Percentiles rank a stretch among this genome's conserved stretches.
These are phyloP conservation scores for Cladosporium austrohemisphaericum DNA, from an alignment of 2,329 filamentous ascomycete species.

Conservation along the genomic window DNA sequence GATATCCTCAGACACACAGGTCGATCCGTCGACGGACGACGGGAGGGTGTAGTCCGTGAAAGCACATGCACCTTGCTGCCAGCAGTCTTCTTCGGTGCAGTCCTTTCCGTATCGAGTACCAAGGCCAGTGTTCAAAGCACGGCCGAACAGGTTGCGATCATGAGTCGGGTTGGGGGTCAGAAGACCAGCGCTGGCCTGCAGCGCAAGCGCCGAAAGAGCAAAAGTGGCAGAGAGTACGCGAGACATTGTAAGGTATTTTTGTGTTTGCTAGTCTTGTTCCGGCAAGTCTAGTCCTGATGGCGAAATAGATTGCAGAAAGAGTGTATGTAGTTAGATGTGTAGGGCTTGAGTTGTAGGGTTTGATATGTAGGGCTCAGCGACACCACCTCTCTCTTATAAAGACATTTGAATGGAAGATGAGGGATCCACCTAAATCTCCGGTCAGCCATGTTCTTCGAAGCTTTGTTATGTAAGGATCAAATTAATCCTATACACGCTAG, in stretches of 20 bases:
- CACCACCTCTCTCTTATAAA: background rate
- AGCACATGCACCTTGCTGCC: slow-evolving; percentile 16
- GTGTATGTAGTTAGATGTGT: background rate
- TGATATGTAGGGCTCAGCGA: background rate
- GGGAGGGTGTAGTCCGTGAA: slow-evolving; percentile 11
- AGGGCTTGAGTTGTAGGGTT: background rate
- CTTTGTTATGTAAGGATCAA: background rate
- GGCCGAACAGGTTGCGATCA: slow-evolving; percentile 12
- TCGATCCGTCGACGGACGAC: slow-evolving; percentile 12
- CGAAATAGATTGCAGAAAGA: background rate
- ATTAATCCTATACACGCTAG: background rate
- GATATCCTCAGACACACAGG: slow-evolving; percentile 15
- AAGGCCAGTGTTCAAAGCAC: slow-evolving; percentile 11
- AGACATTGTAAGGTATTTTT: background rate
- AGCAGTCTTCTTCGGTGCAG: slow-evolving; percentile 21
- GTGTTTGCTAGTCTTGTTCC: background rate
- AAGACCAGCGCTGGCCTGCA: slow-evolving; percentile 2
- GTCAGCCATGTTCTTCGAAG: background rate
- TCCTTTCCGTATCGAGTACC: slow-evolving; percentile 17
- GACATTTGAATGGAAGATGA: background rate
- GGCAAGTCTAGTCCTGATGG: background rate
- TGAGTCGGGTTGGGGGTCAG: background rate
- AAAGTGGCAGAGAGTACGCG: background rate
- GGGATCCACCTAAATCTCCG: background rate
- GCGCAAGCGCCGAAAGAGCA: background rate